Conservation (phyloP, 352 stramenopile species). For the Phytophthora hibernalis region DNA sequence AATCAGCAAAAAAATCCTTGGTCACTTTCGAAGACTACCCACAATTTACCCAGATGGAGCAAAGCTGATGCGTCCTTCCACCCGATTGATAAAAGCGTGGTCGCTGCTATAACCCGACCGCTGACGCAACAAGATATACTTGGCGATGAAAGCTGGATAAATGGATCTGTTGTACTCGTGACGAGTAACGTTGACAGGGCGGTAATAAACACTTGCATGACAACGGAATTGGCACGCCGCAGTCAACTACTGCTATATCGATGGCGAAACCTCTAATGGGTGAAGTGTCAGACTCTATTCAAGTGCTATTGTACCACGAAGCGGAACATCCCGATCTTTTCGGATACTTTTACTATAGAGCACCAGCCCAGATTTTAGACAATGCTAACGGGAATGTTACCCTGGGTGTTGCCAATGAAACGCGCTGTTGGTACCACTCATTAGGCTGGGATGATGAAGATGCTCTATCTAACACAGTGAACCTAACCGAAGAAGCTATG, state of each 20-base stretch:
- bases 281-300: neutral
- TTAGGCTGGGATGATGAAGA: slow-evolving; percentile 1
- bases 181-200: slow-evolving; percentile 10
- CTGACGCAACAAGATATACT: slow-evolving; percentile 4
- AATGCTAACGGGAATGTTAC: slow-evolving; percentile 4
- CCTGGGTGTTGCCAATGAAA: slow-evolving; percentile 4
- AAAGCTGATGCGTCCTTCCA: neutral
- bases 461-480: neutral
- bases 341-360: slow-evolving; percentile 7
- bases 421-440: slow-evolving; percentile 1
- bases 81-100: slow-evolving; percentile 3
- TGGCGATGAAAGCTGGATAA: neutral
- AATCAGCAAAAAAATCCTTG: neutral
- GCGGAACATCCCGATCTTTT: neutral
- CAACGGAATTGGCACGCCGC: neutral
- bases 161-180: slow-evolving; percentile 2
- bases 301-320: slow-evolving; percentile 9
- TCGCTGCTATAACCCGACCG: neutral
- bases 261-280: neutral
- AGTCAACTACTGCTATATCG: neutral
- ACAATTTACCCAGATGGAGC: neutral
- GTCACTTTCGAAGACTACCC: neutral
- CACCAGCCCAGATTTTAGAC: slow-evolving; percentile 4
- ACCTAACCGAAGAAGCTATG: neutral
- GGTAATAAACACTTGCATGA: slow-evolving; percentile 8